Evolutionary conservation across 441 rosid genomes (phyloP), one percentile per base, ranked within the genome.

Genomic region (Pelargonium citronellum): DNA sequence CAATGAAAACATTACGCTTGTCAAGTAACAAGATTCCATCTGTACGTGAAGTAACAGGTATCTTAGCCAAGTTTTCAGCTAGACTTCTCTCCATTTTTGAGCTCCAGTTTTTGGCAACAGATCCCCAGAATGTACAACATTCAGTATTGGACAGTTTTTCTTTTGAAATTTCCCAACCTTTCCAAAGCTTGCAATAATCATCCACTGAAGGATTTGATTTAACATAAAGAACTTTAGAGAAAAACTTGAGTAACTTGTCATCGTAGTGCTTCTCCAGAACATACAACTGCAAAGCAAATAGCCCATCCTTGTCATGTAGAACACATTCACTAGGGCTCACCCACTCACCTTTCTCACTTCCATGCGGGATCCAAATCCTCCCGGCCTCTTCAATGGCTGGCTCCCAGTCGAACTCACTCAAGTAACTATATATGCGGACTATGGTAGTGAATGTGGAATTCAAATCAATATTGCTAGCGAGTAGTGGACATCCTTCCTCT

Each of bases 61-160:
- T 69, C 80, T 84, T 85, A 12, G 64, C 46, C 71, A 87, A 24
- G 3, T 64, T 71, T 5, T 81, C 83, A 34, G 86, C 76, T 17
- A 84, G 83, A 46, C 55, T 61, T 75, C 37, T 55, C 68, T 72
- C 76, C 0, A 64, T 68, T 44, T 57, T 64, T 0, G 77, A 39
- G 74, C 75, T 27, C 71, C 66, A 43, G n/a, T 78, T 69, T 62
- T 46, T 64, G 55, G 73, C 0, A 17, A 79, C 80, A 60, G 70
- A 81, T 8, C 74, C 46, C 97, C 97, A 91, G 69, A 91, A 91
- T 53, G 91, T 84, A 75, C 81, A 80, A 58, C 93, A 89, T 70
- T 84, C 83, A 0, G 69, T 75, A 13, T 74, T 24, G 2, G 90
- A 76, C 82, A 91, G 64, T 17, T 17, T 55, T 3, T 63, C 64